Evolutionary conservation across 441 rosid genomes (phyloP), one percentile per base, ranked within the genome.

Genomic region (Gossypium laxum): DNA sequence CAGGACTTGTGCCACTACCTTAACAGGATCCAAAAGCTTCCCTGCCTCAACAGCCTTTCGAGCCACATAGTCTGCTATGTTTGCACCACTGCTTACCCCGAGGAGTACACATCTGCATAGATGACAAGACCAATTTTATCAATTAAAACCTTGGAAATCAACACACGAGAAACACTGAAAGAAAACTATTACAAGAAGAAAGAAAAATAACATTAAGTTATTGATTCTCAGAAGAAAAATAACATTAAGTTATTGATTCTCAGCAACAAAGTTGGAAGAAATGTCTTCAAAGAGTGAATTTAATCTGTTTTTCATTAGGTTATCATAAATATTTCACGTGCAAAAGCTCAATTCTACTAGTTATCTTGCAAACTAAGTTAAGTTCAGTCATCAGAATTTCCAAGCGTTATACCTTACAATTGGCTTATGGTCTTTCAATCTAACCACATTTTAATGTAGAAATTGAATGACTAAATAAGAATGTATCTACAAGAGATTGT

Each of bases 1-100:
- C 69, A 88, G 78, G 73, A 88, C 85, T 78, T 86, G 93, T 15
- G 91, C 91, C 2, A 88, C 91, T 59, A 85, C 91, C 80, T 85
- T 88, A 18, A 88, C 82, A 14, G 91, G 91, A 24, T 85, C 88
- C 78, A 88, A 67, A 69, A 85, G 84, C 67, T 82, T 86, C 70
- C 91, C 91, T 28, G 84, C 86, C 76, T 84, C 91, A 22, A 85
- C 84, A 47, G 87, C 87, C 70, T 82, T 88, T 38, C 83, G 79
- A 41, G 93, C 86, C 75, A 85, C 88, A 63, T 81, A 79, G 70
- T 88, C 91, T 26, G 86, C 91, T 74, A 88, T 85, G 80, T 86
- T 86, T 48, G 85, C 89, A 52, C 93, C 91, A 74, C 82, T 80
- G 74, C 89, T 85, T 78, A 83, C 86, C 15, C 91, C 89, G 2